A percentile compares a stretch with the other conserved stretches of the same genome.
Evolutionary conservation across 192 early-diverging fungal species (phyloP).

Genomic region (Coemansia sp.): DNA sequence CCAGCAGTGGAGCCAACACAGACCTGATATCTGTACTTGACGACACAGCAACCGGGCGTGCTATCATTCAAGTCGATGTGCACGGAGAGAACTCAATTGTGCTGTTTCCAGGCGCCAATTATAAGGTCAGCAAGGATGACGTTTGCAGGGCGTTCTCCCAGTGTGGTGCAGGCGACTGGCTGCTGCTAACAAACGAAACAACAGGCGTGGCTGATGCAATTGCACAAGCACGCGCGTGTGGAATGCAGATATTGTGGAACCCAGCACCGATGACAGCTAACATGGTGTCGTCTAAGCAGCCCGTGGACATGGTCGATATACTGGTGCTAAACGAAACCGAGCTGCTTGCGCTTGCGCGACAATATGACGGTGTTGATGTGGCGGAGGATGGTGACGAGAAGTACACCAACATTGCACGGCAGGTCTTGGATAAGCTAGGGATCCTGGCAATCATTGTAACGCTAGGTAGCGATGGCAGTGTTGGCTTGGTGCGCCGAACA

Average conservation of each 20-base stretch:
- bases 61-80: conserved; percentile 79
- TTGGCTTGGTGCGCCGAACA: conserved; percentile 30
- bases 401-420: conserved; percentile 11
- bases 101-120: conserved; percentile 78
- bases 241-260: conserved; percentile 77
- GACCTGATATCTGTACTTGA: conserved; percentile 56
- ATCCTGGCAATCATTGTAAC: conserved; percentile 30
- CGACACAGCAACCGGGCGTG: conserved; percentile 71
- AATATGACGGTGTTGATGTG: conserved; percentile 15
- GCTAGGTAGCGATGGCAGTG: conserved; percentile 26
- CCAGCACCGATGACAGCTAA: conserved; percentile 71
- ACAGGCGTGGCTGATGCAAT: conserved; percentile 66
- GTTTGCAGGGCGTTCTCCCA: conserved; percentile 52
- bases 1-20: conserved; percentile 65
- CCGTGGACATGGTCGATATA: conserved; percentile 64
- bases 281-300: conserved; percentile 33
- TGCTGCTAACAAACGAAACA: conserved; percentile 89
- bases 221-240: conserved; percentile 53
- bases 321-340: conserved; percentile 84
- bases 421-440: conserved; percentile 11
- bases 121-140: conserved; percentile 53
- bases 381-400: background rate
- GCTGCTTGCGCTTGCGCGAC: conserved; percentile 50
- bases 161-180: conserved; percentile 68
- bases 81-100: conserved; percentile 86